Evolutionary conservation across 176 grass and related monocot genomes (phyloP), one percentile per base, ranked within the genome.

Genomic region (Thinopyrum elongatum): DNA sequence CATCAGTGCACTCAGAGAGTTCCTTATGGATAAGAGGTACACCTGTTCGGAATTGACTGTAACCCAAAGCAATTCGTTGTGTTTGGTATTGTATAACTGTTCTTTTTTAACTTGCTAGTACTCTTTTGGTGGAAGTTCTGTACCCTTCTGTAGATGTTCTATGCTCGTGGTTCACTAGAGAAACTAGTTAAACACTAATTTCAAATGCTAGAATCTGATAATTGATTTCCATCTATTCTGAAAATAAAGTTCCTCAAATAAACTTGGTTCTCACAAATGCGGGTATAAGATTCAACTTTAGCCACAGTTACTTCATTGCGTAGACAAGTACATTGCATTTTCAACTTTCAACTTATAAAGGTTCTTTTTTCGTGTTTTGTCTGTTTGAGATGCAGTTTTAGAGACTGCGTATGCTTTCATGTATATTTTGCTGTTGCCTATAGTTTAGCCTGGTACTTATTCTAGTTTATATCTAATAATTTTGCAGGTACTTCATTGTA

Each of bases 401-500:
- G 63, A 29, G 63, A 31, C 15, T 31, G 63, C 3, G 63, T 29
- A 66, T 66, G 2, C 27, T 30, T 66, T 66, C 28, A 17, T 66
- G 16, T 66, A 34, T 33, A 34, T 68, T 19, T 10, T 66, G 0
- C 29, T 68, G 8, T 68, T 68, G 14, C 63, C 5, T 33, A 19
- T 34, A 19, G 14, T 19, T 30, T 4, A 8, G 63, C 27, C 64
- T 67, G 2, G 17, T 69, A 35, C 63, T 65, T 65, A 65, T 22
- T 6, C 0, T 75, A 75, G n/a, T 28, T 15, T 26, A 17, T 10
- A 15, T 31, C 8, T 13, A 30, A 53, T 78, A 6, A 36, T 25
- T 59, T 78, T 34, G 30, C 57, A 78, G 76, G 33, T 78, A 60
- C 31, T 60, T 78, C 1, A 79, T 79, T 79, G 55, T 79, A 17